Evolutionary conservation across 257 asterid genomes (phyloP).

Genomic region (Solanum commersonii): DNA sequence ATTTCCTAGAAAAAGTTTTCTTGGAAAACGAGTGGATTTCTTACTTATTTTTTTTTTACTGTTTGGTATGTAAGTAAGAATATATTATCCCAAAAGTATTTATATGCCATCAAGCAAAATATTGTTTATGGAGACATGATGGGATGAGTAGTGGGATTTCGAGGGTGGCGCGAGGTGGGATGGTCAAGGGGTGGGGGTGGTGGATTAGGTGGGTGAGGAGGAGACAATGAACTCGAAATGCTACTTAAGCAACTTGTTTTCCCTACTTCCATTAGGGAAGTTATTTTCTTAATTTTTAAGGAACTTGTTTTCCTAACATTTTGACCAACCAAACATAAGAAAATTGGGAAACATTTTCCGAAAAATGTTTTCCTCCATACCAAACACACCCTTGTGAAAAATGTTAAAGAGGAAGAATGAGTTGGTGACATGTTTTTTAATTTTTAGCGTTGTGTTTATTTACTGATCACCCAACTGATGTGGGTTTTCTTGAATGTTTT

Average conservation of each 20-base stretch:
- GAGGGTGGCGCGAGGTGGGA: background rate
- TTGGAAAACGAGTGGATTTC: background rate
- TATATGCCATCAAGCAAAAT: background rate
- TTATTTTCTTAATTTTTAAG: background rate
- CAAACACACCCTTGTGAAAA: background rate
- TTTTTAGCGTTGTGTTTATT: background rate
- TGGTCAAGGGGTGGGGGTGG: background rate
- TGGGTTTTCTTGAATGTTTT: background rate
- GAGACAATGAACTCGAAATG: background rate
- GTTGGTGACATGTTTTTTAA: background rate
- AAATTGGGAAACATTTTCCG: background rate
- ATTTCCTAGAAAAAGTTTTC: background rate
- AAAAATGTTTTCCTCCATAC: background rate
- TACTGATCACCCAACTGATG: background rate
- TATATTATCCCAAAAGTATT: background rate
- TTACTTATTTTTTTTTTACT: background rate
- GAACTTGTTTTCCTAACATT: background rate
- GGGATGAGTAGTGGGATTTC: background rate
- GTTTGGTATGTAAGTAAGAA: background rate
- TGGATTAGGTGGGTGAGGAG: background rate
- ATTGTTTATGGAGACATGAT: background rate
- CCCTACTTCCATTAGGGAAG: background rate
- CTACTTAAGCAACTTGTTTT: background rate
- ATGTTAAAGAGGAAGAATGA: background rate
- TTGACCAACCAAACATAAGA: background rate